phyloP scores from a whole-genome alignment of 148 eudicot genomes.

The Dysphania ambrosioides region DNA sequence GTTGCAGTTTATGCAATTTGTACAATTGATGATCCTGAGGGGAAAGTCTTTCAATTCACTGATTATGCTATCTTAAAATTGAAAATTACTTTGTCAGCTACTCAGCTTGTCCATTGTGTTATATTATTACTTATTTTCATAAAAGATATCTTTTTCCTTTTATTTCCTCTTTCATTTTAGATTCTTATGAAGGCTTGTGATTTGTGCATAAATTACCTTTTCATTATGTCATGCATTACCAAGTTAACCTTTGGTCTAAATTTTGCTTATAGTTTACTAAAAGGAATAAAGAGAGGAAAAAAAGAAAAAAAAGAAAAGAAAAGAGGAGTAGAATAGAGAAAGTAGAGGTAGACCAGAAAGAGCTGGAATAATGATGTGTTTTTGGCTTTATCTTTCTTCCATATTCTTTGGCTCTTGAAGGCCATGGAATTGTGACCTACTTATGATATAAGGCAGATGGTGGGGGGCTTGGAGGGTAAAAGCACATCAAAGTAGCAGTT shows the following conservation, averaged over 20 bases:
- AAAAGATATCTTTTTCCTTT: background rate
- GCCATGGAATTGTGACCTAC: background rate
- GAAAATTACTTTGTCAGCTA: background rate
- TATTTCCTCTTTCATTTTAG: background rate
- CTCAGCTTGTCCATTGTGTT: background rate
- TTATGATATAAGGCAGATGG: background rate
- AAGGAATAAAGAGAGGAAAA: background rate
- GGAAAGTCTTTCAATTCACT: background rate
- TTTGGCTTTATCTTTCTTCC: background rate
- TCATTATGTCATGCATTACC: background rate
- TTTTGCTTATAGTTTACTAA: background rate
- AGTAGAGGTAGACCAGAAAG: background rate
- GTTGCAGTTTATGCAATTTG: background rate
- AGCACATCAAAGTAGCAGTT: background rate
- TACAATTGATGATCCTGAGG: background rate
- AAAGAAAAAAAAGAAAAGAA: background rate
- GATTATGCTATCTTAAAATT: background rate
- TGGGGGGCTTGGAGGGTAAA: background rate
- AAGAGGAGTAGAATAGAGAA: background rate
- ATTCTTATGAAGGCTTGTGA: background rate
- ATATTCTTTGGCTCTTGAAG: background rate
- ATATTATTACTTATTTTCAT: too few species aligned
- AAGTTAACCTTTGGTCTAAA: too few species aligned
- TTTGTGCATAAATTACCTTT: background rate
- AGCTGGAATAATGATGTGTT: background rate